phyloP scores from a whole-genome alignment of 495 filamentous ascomycete species.

The Copromyces sp. region DNA sequence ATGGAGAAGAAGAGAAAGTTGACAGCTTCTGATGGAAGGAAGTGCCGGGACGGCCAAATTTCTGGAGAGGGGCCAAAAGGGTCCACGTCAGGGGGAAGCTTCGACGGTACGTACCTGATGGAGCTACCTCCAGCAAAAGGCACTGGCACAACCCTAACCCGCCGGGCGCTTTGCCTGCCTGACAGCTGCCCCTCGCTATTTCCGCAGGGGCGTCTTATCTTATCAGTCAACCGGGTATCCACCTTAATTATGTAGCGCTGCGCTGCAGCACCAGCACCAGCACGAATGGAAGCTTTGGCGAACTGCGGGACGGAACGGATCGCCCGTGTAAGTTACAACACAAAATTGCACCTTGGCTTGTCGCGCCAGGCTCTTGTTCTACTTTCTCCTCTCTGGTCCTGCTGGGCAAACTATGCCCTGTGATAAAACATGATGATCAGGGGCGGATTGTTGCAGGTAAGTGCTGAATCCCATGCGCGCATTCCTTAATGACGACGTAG shows the following conservation, averaged over 20 bases:
- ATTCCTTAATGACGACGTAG: neutral
- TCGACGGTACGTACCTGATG: neutral
- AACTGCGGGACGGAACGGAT: neutral
- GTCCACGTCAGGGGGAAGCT: neutral
- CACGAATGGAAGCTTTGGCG: neutral
- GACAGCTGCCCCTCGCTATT: neutral
- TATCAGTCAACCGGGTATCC: neutral
- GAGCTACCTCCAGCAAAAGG: neutral
- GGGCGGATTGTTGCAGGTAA: constrained; percentile 26
- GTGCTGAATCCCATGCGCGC: neutral
- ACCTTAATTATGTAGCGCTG: neutral
- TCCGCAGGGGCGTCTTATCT: neutral
- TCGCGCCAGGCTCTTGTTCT: neutral
- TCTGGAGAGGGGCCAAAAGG: neutral
- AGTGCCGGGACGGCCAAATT: neutral
- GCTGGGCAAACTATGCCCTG: constrained; percentile 16
- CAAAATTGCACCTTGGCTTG: neutral
- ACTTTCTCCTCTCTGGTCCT: neutral
- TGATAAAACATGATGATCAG: constrained; percentile 19
- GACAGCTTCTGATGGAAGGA: neutral
- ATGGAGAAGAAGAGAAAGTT: neutral
- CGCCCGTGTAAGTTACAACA: neutral
- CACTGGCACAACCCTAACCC: neutral
- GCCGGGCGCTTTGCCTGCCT: neutral
- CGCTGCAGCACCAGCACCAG: neutral